phyloP scores from a whole-genome alignment of 106 monocot genomes.

The Iris macrosiphon region DNA sequence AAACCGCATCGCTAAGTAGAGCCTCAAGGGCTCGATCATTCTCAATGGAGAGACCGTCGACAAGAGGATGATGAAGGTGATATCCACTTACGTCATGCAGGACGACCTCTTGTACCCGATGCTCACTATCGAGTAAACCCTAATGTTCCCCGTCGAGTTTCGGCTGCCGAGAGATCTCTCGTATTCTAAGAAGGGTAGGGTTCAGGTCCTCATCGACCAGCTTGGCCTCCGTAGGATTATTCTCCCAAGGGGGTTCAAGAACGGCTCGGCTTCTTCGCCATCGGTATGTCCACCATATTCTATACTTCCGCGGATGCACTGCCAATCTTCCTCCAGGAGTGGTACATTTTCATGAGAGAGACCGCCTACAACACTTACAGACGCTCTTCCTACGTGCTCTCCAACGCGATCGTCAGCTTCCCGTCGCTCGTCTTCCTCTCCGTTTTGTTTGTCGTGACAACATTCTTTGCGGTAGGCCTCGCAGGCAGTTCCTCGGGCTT shows the following conservation, averaged over 20 bases:
- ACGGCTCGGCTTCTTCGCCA: constrained; percentile 72
- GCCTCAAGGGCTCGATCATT: constrained; percentile 38
- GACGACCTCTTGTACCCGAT: constrained; percentile 55
- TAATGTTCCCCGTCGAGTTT: constrained; percentile 46
- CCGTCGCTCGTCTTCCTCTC: constrained; percentile 52
- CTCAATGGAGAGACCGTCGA: constrained; percentile 57
- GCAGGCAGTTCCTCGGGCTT: constrained; percentile 40
- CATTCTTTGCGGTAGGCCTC: constrained; percentile 68
- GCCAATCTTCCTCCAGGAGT: constrained; percentile 77
- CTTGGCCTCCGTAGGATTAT: constrained; percentile 29
- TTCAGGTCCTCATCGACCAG: constrained; percentile 21
- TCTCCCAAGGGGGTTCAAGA: constrained; percentile 70
- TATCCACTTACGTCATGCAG: constrained; percentile 74
- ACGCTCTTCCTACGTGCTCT: constrained; percentile 65
- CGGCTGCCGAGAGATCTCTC: constrained; percentile 31
- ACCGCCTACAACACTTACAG: constrained; percentile 82
- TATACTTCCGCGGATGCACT: constrained; percentile 77
- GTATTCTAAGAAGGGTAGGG: constrained; percentile 10
- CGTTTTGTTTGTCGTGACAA: constrained; percentile 39
- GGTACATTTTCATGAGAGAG: constrained; percentile 73
- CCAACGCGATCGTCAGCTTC: constrained; percentile 52
- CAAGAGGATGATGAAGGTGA: constrained; percentile 28
- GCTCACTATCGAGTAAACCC: constrained; percentile 65
- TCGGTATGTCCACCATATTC: constrained; percentile 71
- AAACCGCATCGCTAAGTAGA: constrained; percentile 33